phyloP scores from a whole-genome alignment of 2,329 filamentous ascomycete species.

The Clathrospora elynae region DNA sequence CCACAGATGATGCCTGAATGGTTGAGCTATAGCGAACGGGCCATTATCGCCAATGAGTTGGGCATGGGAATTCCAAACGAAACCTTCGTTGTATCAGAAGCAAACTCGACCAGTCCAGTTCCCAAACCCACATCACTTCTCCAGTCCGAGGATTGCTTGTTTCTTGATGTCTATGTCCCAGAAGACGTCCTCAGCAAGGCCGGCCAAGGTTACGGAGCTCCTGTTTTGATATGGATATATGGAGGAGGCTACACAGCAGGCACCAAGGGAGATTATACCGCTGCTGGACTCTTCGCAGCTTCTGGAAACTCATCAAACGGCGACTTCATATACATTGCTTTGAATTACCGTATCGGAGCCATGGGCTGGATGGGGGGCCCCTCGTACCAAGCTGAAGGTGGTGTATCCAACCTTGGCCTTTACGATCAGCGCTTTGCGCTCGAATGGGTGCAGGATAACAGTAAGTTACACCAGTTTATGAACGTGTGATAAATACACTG shows the following conservation, averaged over 20 bases:
- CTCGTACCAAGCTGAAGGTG: constrained; percentile 42
- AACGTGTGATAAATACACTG: too few relatives aligned
- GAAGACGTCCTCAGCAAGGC: constrained; percentile 44
- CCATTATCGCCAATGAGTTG: constrained; percentile 39
- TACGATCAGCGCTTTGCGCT: constrained; percentile 49
- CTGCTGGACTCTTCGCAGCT: constrained; percentile 51
- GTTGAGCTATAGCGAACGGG: constrained; percentile 43
- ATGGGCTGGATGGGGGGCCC: constrained; percentile 45
- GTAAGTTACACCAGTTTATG: too few relatives aligned
- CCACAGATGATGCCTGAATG: constrained; percentile 52
- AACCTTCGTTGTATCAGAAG: constrained; percentile 32
- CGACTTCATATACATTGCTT: constrained; percentile 52
- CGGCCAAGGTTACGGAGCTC: constrained; percentile 42
- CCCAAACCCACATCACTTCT: constrained; percentile 31
- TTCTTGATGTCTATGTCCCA: constrained; percentile 56
- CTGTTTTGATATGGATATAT: constrained; percentile 59
- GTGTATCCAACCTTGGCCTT: constrained; percentile 43
- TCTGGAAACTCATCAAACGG: constrained; percentile 49
- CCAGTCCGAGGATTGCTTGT: constrained; percentile 56
- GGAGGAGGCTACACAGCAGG: constrained; percentile 54
- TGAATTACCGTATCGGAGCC: constrained; percentile 56
- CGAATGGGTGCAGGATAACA: constrained; percentile 49
- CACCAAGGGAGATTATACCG: constrained; percentile 41
- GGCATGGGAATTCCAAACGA: constrained; percentile 36
- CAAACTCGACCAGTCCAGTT: constrained; percentile 33